A percentile compares a stretch with the other conserved stretches of the same genome.
Conservation (phyloP, 768 basidiomycete genomes). For the Ephemerocybe angulata region DNA sequence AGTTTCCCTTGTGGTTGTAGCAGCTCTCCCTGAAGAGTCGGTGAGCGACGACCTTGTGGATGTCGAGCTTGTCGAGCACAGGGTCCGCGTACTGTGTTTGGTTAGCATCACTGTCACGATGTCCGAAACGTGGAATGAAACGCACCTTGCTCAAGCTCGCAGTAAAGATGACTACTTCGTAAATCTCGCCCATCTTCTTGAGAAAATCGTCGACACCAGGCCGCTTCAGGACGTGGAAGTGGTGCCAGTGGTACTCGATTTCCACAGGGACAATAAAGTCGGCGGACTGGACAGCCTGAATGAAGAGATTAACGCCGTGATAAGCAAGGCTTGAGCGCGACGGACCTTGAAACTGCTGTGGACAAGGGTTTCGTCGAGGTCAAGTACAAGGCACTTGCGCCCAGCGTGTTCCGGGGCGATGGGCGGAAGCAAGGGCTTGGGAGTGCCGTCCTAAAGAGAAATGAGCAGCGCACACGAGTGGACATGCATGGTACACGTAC, state of each 20-base stretch:
- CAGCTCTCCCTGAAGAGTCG: conserved; percentile 96
- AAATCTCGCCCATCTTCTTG: conserved; percentile 96
- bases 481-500: conserved; percentile 44
- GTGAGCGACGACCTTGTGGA: conserved; percentile 88
- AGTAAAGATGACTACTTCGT: conserved; percentile 97
- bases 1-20: conserved; percentile 98
- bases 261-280: conserved; percentile 99
- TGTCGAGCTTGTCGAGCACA: conserved; percentile 94
- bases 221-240: conserved; percentile 97
- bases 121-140: conserved; percentile 10
- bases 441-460: conserved; percentile 68
- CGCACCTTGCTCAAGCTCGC: conserved; percentile 96
- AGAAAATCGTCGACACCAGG: conserved; percentile 97
- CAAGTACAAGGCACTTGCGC: conserved; percentile 92
- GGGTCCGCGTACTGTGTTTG: conserved; percentile 88
- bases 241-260: conserved; percentile 97
- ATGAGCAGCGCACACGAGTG: neutral
- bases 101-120: conserved; percentile 2
- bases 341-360: conserved; percentile 96
- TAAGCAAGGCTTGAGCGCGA: neutral
- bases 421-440: conserved; percentile 83
- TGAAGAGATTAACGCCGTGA: conserved; percentile 5
- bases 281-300: conserved; percentile 83
- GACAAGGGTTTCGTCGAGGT: conserved; percentile 95
- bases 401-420: conserved; percentile 80